Evolutionary conservation across 202 grass and related monocot species (phyloP).

Genomic region (Zizania palustris): DNA sequence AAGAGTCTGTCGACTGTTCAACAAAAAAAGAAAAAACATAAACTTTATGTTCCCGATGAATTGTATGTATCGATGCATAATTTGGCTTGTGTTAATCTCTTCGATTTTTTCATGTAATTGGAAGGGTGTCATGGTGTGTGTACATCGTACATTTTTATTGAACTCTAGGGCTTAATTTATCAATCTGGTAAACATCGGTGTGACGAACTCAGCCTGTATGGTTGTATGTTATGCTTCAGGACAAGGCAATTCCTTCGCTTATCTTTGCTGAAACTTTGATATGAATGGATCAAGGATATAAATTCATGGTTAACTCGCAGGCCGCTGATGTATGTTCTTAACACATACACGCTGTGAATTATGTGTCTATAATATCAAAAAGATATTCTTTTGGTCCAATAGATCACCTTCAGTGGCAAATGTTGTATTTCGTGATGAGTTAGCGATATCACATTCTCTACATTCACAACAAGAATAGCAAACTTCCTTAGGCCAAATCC

Average conservation of each 20-base stretch:
- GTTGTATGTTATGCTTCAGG: not conserved
- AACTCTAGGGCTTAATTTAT: conserved; percentile 25
- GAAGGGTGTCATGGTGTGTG: conserved; percentile 42
- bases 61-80: conserved; percentile 38
- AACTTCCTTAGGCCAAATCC: too few species aligned
- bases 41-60: conserved; percentile 25
- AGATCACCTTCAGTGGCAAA: too few species aligned
- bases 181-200: conserved; percentile 1
- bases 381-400: too few species aligned
- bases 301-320: not conserved
- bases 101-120: conserved; percentile 41
- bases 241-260: not conserved
- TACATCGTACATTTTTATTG: conserved; percentile 47
- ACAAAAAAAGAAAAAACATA: not conserved
- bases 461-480: too few species aligned
- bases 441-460: too few species aligned
- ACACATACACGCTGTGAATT: too few species aligned
- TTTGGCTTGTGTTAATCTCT: conserved; percentile 28
- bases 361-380: too few species aligned
- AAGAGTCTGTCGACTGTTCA: too few species aligned
- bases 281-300: not conserved
- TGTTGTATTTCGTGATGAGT: too few species aligned
- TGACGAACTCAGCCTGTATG: too few species aligned
- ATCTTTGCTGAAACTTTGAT: not conserved
- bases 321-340: not conserved